Percentiles rank a stretch among this genome's conserved stretches.
Conservation (phyloP, 2,329 filamentous ascomycete species). For the Periconia sp. region DNA sequence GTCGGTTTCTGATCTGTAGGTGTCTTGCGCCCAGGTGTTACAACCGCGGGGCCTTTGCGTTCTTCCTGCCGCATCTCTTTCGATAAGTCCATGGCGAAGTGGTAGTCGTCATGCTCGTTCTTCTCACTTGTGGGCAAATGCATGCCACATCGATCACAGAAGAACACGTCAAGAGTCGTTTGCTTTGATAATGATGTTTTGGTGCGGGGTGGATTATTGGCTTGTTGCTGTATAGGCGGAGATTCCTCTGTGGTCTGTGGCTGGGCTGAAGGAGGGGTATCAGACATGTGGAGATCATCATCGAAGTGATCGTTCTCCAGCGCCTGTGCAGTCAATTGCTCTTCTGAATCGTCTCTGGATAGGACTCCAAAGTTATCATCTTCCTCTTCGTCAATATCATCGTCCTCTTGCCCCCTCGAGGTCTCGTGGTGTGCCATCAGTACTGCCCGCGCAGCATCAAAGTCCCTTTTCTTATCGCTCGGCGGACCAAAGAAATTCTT, state of each 20-base stretch:
- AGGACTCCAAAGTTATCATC: slow-evolving; percentile 19
- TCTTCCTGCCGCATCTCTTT: slow-evolving; percentile 56
- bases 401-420: slow-evolving; percentile 20
- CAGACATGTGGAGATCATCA: slow-evolving; percentile 13
- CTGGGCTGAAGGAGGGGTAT: slow-evolving; percentile 43
- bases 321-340: slow-evolving; percentile 21
- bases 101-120: slow-evolving; percentile 89
- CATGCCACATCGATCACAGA: slow-evolving; percentile 71
- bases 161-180: slow-evolving; percentile 43
- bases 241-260: slow-evolving; percentile 15
- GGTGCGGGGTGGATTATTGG: slow-evolving; percentile 3
- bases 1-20: slow-evolving; percentile 23
- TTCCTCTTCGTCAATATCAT: slow-evolving; percentile 24
- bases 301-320: slow-evolving; percentile 10
- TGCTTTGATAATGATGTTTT: slow-evolving; percentile 22
- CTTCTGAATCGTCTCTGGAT: slow-evolving; percentile 16
- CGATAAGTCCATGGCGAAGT: slow-evolving; percentile 87
- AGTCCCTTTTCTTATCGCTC: slow-evolving; percentile 39
- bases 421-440: slow-evolving; percentile 36
- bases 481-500: slow-evolving; percentile 43
- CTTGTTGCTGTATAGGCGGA: slow-evolving; percentile 9
- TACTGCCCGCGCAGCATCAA: slow-evolving; percentile 39
- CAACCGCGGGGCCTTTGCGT: slow-evolving; percentile 14
- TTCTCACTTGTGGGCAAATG: slow-evolving; percentile 64
- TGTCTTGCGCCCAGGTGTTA: slow-evolving; percentile 13